Percentiles rank a stretch among this genome's conserved stretches.
Evolutionary conservation across 2,329 filamentous ascomycete genomes (phyloP).

Genomic region (Falciphora oryzae): DNA sequence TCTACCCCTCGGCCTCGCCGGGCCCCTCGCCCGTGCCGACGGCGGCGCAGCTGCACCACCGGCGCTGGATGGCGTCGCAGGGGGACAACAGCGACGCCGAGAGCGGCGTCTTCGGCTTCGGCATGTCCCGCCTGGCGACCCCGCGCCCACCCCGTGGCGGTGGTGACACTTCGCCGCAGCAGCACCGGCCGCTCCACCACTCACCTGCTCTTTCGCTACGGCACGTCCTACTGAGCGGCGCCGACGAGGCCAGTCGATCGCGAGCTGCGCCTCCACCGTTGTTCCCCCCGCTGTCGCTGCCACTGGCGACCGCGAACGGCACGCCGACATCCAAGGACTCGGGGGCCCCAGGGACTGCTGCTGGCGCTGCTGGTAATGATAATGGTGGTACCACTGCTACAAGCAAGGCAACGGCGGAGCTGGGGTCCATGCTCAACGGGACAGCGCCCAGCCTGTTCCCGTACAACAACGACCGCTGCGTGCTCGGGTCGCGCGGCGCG

Average conservation of each 20-base stretch:
- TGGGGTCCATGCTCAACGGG: not conserved
- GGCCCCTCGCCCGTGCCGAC: not conserved
- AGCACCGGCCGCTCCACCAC: not conserved
- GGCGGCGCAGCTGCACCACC: constrained; percentile 8
- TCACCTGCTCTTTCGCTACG: constrained; percentile 1
- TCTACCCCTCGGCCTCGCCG: too few species aligned
- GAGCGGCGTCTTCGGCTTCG: constrained; percentile 10
- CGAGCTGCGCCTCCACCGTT: not conserved
- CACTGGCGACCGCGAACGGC: not conserved
- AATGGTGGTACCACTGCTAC: not conserved
- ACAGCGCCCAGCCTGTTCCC: constrained; percentile 2
- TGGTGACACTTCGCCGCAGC: not conserved
- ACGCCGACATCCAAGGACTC: not conserved
- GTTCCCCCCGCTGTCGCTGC: not conserved
- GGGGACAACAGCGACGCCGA: constrained; percentile 7
- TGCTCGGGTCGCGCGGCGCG: not conserved
- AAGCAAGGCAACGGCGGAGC: not conserved
- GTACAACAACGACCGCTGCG: not conserved
- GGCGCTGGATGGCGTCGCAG: constrained; percentile 6
- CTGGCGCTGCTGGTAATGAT: not conserved
- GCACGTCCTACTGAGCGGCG: not conserved
- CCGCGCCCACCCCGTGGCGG: not conserved
- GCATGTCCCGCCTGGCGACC: not conserved
- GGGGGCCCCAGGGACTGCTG: not conserved
- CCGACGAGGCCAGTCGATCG: not conserved